Percentiles rank a stretch among this genome's conserved stretches.
phyloP scores from a whole-genome alignment of 495 filamentous ascomycete species.

The Hypoxylon intermedium region DNA sequence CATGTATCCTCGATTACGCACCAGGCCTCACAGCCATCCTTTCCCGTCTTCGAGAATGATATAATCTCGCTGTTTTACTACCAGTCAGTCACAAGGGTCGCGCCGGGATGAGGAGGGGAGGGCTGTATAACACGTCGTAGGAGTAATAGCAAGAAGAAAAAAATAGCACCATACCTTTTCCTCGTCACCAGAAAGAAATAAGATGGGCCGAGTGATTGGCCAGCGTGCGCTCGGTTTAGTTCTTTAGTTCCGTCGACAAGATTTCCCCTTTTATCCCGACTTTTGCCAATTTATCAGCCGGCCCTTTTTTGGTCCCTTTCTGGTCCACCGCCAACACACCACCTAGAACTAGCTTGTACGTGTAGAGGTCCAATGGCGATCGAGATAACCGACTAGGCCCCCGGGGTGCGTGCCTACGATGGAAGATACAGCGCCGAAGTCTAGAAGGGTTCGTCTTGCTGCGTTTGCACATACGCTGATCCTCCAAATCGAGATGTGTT shows the following conservation, averaged over 20 bases:
- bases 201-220: constrained; percentile 8
- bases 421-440: constrained; percentile 31
- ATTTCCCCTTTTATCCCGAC: constrained; percentile 25
- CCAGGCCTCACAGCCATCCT: not conserved
- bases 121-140: constrained; percentile 4
- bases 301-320: constrained; percentile 36
- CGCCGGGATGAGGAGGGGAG: not conserved
- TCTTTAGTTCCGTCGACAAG: constrained; percentile 12
- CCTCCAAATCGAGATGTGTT: constrained; percentile 5
- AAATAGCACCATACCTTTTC: not conserved
- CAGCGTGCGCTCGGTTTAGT: not conserved
- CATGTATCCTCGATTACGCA: not conserved
- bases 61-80: not conserved
- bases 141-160: not conserved
- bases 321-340: constrained; percentile 8
- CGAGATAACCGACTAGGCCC: not conserved
- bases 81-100: not conserved
- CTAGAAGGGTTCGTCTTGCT: constrained; percentile 6
- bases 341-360: not conserved
- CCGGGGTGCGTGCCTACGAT: constrained; percentile 6
- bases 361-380: constrained; percentile 14
- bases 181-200: constrained; percentile 17
- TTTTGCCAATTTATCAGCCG: constrained; percentile 39
- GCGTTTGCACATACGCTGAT: not conserved
- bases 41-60: not conserved